These are phyloP conservation scores for Penicillium angulare DNA, from an alignment of 495 filamentous ascomycete species.

Conservation along the genomic window DNA sequence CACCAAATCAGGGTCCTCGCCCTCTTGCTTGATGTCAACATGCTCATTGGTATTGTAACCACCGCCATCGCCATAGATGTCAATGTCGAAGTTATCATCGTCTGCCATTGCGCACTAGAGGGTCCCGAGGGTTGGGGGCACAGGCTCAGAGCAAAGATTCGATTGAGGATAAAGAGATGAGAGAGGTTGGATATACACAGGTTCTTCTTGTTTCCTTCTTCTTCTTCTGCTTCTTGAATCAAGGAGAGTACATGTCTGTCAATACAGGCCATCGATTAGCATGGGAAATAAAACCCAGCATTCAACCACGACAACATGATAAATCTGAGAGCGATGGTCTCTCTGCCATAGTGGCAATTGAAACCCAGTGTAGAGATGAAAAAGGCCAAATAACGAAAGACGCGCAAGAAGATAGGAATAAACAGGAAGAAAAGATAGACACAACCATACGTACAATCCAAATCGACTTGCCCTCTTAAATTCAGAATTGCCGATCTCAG, in stretches of 20 bases:
- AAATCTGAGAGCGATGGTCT: slow-evolving; percentile 1
- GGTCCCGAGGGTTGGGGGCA: slow-evolving; percentile 2
- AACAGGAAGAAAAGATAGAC: slow-evolving; percentile 22
- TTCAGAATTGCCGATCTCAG: slow-evolving; percentile 21
- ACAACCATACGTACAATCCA: slow-evolving; percentile 49
- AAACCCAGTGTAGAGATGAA: slow-evolving; percentile 4
- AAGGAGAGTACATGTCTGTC: slow-evolving; percentile 49
- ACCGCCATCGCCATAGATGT: slow-evolving; percentile 87
- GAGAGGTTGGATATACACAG: slow-evolving; percentile 34
- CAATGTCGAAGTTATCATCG: slow-evolving; percentile 97
- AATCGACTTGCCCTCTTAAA: slow-evolving; percentile 29
- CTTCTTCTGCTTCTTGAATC: slow-evolving; percentile 29
- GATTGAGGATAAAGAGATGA: slow-evolving; percentile 28
- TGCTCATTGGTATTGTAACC: slow-evolving; percentile 46
- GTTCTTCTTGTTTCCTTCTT: slow-evolving; percentile 24
- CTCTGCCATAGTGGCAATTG: not conserved
- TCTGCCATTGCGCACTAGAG: slow-evolving; percentile 64
- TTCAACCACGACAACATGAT: slow-evolving; percentile 4
- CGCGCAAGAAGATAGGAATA: not conserved
- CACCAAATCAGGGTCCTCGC: slow-evolving; percentile 44
- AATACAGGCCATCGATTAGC: slow-evolving; percentile 40
- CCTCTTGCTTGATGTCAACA: slow-evolving; percentile 51
- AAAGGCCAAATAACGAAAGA: slow-evolving; percentile 8
- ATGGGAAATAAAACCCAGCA: slow-evolving; percentile 23
- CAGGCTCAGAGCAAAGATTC: slow-evolving; percentile 15